Base-by-base conservation (phyloP, 2,329 filamentous ascomycete genomes). In the Penicillium sclerotigenum region DNA sequence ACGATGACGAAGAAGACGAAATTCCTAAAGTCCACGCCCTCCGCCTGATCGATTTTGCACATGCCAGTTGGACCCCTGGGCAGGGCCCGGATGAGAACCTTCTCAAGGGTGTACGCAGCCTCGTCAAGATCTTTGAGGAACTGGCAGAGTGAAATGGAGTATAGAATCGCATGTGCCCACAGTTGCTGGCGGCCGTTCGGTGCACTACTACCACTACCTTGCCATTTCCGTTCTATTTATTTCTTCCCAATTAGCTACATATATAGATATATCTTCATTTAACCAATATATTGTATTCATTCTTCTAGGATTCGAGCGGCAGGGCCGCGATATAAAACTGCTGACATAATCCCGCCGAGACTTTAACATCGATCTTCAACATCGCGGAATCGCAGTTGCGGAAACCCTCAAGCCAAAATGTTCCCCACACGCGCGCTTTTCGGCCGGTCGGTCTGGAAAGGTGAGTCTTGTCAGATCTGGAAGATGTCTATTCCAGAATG, bases 41-140 rank as follows among this genome's bases (percentile, higher is more conserved):
- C 47, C 94, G 93, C 70, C 81, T 99, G 60, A 99, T 99, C 65
- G 94, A 99, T 73, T 99, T 99, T 80, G 94, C 94, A 1, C 94
- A 99, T 74, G 94, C 94, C 11, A 77, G 80, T 47, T 97, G 88
- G 87, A 88, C 85, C 1, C 88, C 90, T 0, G 90, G 91, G 1
- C 76, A 88, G 66, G 93, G 93, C 0, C 87, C 89, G 0, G 94
- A 99, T 71, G 87, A 96, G 75, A 97, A 97, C 68, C 78, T 83
- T 14, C 78, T 97, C 31, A 78, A 78, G 34, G 92, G 92, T 0
- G 84, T 97, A 59, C 80, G 86, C 68, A 93, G 82, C 69, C 77
- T 93, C 36, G 80, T 83, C 49, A 80, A 80, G 57, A 87, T 97
- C 29, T 86, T 97, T 65, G 81, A 86, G 56, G 81, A 88, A 53